These are phyloP conservation scores for Paramyrothecium roridum DNA, from an alignment of 2,329 filamentous ascomycete species.

Conservation along the genomic window DNA sequence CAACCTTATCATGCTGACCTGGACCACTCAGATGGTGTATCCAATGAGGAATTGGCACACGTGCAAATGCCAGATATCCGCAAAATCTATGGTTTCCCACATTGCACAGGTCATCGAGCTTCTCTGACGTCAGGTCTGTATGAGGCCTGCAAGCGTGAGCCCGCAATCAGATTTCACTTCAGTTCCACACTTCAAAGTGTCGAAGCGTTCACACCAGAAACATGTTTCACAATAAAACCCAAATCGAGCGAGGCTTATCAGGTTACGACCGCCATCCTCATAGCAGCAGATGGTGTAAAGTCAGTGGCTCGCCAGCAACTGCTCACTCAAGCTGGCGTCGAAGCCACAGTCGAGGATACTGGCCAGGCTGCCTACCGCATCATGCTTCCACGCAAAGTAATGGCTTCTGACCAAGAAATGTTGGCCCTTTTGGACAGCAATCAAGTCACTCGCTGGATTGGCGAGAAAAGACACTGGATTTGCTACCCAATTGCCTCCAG, in stretches of 20 bases:
- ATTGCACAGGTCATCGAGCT: slow-evolving; percentile 76
- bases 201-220: slow-evolving; percentile 55
- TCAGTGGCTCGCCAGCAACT: slow-evolving; percentile 48
- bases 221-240: slow-evolving; percentile 57
- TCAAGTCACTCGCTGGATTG: slow-evolving; percentile 72
- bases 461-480: slow-evolving; percentile 72
- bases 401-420: slow-evolving; percentile 66
- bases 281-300: slow-evolving; percentile 57
- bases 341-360: slow-evolving; percentile 61
- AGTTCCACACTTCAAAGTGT: slow-evolving; percentile 53
- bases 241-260: slow-evolving; percentile 51
- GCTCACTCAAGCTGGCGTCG: slow-evolving; percentile 47
- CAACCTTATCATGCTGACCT: no score
- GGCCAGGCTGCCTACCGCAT: slow-evolving; percentile 78
- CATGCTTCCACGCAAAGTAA: slow-evolving; percentile 67
- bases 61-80: slow-evolving; percentile 67
- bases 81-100: slow-evolving; percentile 67
- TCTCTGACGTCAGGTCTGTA: slow-evolving; percentile 69
- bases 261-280: slow-evolving; percentile 48
- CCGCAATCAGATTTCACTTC: slow-evolving; percentile 67
- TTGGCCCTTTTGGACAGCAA: slow-evolving; percentile 65
- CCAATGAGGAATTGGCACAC: slow-evolving; percentile 66
- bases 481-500: slow-evolving; percentile 71
- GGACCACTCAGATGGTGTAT: slow-evolving; percentile 55
- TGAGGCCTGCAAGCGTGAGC: slow-evolving; percentile 63